Evolutionary conservation across 2,329 filamentous ascomycete species (phyloP), one percentile per base, ranked within the genome.

Genomic region (Monosporascus sp.): DNA sequence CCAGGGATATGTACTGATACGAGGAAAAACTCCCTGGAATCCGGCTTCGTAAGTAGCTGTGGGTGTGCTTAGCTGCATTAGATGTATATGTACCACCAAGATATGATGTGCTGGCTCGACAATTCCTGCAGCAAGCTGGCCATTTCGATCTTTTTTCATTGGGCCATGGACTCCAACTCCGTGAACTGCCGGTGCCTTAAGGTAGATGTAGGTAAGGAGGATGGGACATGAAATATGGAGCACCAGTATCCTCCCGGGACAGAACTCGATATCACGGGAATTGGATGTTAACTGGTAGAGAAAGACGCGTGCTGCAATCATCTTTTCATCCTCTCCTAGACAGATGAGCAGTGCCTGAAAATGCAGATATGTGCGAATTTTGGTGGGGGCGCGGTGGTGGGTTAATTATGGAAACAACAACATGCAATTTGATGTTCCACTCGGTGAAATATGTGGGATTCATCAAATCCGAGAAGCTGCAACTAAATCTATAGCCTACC

Each of bases 31-130:
- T 46, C 14, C 24, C 26, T 14, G 17, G 7, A 8, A 19, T 24
- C 17, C 43, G 24, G 16, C 43, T 31, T 26, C 22, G 5, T 58
- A 52, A 49, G 54, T 51, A 56, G 53, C 56, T 54, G 52, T 47
- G 55, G 40, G 54, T 56, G 53, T 59, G 59, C 49, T 54, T 55
- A 46, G 52, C 31, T 61, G 54, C 54, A 56, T 58, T 53, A 48
- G 50, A 57, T 49, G 50, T 55, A 60, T 57, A 58, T 59, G 54
- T 48, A 58, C 56, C 56, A 55, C 57, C 52, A 56, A 56, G 53
- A 47, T 52, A 54, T 45, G 57, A 59, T 62, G 59, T 46, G 61
- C 54, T 63, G 61, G 57, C 61, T 56, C 38, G 43, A 45, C 43
- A 22, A 17, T 46, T 31, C 43, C 43, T 46, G 43, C 43, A 46